Evolutionary conservation across 108 stramenopile genomes (phyloP), one percentile per base, ranked within the genome.

Genomic region (Fistulifera pelliculosa): DNA sequence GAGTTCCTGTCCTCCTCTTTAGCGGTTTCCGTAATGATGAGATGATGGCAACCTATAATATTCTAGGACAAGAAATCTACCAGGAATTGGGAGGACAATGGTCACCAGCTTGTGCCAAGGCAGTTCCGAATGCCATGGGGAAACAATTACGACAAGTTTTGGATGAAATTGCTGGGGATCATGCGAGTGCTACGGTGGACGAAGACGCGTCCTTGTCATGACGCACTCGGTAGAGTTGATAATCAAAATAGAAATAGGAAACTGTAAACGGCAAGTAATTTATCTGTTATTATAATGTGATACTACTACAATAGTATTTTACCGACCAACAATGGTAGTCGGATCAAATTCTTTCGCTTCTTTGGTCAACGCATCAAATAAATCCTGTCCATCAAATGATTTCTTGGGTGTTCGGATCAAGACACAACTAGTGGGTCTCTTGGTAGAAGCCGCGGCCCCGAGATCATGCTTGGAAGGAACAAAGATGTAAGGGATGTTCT

Each of bases 391-490:
- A 31, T 83, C 92, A 45, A 94, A 93, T 44, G 64, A 77, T 61
- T 86, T 80, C 25, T 77, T 80, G 6, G 83, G 74, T 16, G 62
- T 69, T 56, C 70, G 75, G 12, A 99, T 65, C 54, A 99, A 58
- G 10, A 99, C 94, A 57, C 87, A 90, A 74, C 87, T 90, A 7
- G 98, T 99, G 16, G 98, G 96, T 44, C 98, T 70, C 70, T 99
- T 99, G 52, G 96, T 99, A 61, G 79, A 76, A 0, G 96, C 98
- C 1, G 96, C 96, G 6, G 94, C 92, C 41, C 98, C 98, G 52
- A 99, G 75, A 70, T 98, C 96, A 14, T 87, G 73, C 72, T 99
- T 99, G 27, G 83, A 83, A 14, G 96, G 95, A 2, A 99, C 98
- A 71, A 96, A 99, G 27, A 97, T 54, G 74, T 98, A 99, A 10